Conservation (phyloP, 371 early-diverging fungal genomes). For the Mortierella sp. region DNA sequence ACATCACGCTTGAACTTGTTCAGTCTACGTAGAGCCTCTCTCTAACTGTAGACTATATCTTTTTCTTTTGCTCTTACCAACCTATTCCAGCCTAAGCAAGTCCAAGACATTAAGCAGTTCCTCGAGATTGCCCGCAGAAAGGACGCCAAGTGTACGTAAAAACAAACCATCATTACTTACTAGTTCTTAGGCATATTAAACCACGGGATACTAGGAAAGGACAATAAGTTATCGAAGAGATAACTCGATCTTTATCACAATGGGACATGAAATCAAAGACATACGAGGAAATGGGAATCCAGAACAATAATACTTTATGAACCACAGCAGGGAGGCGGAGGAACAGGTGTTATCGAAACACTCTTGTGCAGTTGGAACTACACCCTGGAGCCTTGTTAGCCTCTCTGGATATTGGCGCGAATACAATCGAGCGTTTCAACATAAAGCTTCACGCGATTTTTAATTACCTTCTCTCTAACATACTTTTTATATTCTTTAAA, state of each 20-base stretch:
- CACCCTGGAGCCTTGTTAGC: not conserved
- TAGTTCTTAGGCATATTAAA: not conserved
- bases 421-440: not conserved
- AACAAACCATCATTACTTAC: not conserved
- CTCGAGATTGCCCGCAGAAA: slow-evolving; percentile 95
- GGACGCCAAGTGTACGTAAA: slow-evolving; percentile 89
- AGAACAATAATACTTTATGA: no score
- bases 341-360: no score
- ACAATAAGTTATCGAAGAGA: no score
- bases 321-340: no score
- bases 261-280: no score
- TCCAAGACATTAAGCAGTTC: slow-evolving; percentile 98
- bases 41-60: not conserved
- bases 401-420: no score
- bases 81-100: slow-evolving; percentile 90
- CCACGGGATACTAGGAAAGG: not conserved
- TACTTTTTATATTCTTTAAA: not conserved
- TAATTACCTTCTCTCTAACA: no score
- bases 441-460: not conserved
- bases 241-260: no score
- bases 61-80: not conserved
- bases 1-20: not conserved
- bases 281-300: slow-evolving; percentile 7
- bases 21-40: not conserved
- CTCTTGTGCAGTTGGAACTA: not conserved